Percentiles rank a stretch among this genome's conserved stretches.
Evolutionary conservation across 2,329 filamentous ascomycete species (phyloP).

Genomic region (Cadophora malorum): DNA sequence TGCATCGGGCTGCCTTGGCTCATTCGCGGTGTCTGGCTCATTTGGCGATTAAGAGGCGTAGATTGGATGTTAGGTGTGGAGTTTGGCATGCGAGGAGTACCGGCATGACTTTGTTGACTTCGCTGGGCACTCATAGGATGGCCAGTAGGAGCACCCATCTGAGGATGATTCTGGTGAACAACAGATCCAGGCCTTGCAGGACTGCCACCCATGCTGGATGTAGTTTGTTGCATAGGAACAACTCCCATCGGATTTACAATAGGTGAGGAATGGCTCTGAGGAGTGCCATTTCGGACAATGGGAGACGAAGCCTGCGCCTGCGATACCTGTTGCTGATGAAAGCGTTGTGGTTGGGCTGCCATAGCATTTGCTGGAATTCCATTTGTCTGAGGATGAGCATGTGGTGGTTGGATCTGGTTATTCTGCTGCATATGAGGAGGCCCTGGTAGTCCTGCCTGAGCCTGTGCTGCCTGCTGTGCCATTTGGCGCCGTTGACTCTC

Average conservation of each 20-base stretch:
- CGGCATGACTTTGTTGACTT: slow-evolving; percentile 70
- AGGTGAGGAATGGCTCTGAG: slow-evolving; percentile 69
- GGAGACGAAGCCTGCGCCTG: slow-evolving; percentile 74
- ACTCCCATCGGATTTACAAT: slow-evolving; percentile 57
- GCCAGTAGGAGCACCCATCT: slow-evolving; percentile 65
- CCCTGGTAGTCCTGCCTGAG: slow-evolving; percentile 44
- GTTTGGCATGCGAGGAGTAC: slow-evolving; percentile 67
- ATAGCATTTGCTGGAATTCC: slow-evolving; percentile 51
- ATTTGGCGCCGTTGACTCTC: slow-evolving; percentile 44
- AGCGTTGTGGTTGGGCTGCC: slow-evolving; percentile 45
- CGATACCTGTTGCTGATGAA: slow-evolving; percentile 56
- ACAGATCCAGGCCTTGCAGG: slow-evolving; percentile 71
- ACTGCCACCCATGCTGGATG: slow-evolving; percentile 72
- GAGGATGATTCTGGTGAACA: slow-evolving; percentile 60
- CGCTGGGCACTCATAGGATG: slow-evolving; percentile 68
- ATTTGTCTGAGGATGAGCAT: slow-evolving; percentile 53
- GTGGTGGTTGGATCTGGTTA: slow-evolving; percentile 49
- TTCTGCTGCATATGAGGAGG: slow-evolving; percentile 26
- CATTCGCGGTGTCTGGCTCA: slow-evolving; percentile 67
- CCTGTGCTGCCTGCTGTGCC: slow-evolving; percentile 37
- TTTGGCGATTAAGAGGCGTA: slow-evolving; percentile 61
- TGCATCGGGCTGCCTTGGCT: slow-evolving; percentile 67
- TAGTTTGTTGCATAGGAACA: slow-evolving; percentile 68
- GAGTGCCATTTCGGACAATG: slow-evolving; percentile 65
- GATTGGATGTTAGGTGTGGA: slow-evolving; percentile 68